phyloP scores from a whole-genome alignment of 495 filamentous ascomycete genomes.

The Durotheca rogersii region DNA sequence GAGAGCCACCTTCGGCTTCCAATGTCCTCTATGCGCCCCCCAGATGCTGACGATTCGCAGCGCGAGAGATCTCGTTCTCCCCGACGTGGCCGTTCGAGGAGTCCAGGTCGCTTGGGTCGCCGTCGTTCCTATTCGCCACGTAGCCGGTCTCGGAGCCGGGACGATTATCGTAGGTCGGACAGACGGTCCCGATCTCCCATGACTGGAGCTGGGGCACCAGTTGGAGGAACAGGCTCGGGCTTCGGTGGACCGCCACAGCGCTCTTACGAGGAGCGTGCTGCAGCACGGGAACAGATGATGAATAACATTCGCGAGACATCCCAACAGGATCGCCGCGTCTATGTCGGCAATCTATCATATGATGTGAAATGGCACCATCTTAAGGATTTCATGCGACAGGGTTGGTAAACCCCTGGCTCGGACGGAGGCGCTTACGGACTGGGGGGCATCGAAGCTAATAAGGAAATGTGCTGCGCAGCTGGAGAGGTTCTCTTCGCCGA shows the following conservation, averaged over 20 bases:
- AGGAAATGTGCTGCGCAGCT: constrained; percentile 56
- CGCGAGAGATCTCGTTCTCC: constrained; percentile 95
- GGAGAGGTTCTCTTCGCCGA: constrained; percentile 99
- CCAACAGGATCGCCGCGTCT: constrained; percentile 98
- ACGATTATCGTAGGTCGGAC: constrained; percentile 71
- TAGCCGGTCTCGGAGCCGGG: constrained; percentile 88
- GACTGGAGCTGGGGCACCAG: constrained; percentile 68
- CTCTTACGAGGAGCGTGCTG: constrained; percentile 78
- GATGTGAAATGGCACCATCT: constrained; percentile 99
- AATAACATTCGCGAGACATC: constrained; percentile 87
- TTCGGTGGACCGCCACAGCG: constrained; percentile 67
- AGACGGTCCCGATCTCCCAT: constrained; percentile 80
- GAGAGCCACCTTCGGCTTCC: constrained; percentile 11
- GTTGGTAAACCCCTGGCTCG: constrained; percentile 57
- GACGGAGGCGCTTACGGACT: neutral
- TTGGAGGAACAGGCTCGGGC: constrained; percentile 59
- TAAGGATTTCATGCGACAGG: constrained; percentile 99
- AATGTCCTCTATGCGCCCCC: constrained; percentile 33
- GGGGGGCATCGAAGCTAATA: constrained; percentile 8
- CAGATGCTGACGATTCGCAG: constrained; percentile 57
- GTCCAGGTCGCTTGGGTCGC: constrained; percentile 54
- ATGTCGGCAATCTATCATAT: constrained; percentile 97
- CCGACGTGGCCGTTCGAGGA: constrained; percentile 69
- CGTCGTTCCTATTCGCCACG: constrained; percentile 92
- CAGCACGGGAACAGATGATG: constrained; percentile 94